phyloP scores from a whole-genome alignment of 495 filamentous ascomycete genomes.

The Amniculicola lignicola region DNA sequence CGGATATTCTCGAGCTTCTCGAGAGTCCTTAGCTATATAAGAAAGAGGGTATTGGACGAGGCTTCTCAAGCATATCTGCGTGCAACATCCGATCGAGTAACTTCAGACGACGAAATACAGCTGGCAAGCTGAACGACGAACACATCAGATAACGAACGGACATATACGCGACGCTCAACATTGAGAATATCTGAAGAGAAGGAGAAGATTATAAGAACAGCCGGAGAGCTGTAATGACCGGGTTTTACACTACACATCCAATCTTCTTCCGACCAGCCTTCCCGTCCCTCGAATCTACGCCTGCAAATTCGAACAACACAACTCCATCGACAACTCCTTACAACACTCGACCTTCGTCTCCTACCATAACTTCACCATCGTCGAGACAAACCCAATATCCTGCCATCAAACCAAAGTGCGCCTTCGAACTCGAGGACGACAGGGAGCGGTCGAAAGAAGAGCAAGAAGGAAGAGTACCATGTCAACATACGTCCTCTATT shows the following conservation, averaged over 20 bases:
- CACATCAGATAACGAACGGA: no score
- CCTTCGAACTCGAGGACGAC: no score
- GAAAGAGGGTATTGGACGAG: no score
- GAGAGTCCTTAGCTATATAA: no score
- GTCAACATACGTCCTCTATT: conserved; percentile 7
- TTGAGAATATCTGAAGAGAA: not conserved
- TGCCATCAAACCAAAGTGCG: no score
- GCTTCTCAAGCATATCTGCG: no score
- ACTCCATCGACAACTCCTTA: not conserved
- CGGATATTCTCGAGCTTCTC: no score
- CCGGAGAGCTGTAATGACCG: not conserved
- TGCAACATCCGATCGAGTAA: no score
- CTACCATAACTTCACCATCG: not conserved
- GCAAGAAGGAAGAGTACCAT: not conserved
- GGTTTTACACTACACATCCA: not conserved
- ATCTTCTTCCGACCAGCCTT: conserved; percentile 5
- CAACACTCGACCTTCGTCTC: not conserved
- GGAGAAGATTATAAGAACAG: not conserved
- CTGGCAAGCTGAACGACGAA: no score
- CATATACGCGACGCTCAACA: no score
- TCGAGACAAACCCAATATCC: not conserved
- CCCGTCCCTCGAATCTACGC: not conserved
- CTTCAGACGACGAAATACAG: no score
- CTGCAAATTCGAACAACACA: not conserved
- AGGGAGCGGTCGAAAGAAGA: not conserved